Base-by-base conservation (phyloP, 2,329 filamentous ascomycete genomes). In the Ploettnerulaceae sp. region DNA sequence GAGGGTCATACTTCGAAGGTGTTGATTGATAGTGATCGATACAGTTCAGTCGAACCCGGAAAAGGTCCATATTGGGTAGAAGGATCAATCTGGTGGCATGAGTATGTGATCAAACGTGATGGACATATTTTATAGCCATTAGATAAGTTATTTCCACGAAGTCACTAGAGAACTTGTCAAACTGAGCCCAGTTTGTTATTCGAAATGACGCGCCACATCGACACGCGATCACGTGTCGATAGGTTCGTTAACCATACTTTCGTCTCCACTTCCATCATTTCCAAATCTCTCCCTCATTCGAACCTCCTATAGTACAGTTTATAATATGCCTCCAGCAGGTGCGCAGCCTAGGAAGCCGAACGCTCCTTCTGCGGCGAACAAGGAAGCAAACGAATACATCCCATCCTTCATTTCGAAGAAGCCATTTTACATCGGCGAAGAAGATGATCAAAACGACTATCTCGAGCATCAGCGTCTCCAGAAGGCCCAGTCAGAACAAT, bases 351-450 rank as follows among this genome's bases (percentile, higher is more conserved):
- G 55, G 17, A 65, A 64, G 45, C 62, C 63, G 14, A 51, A 55
- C 29, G 53, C 58, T 33, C 61, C 62, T 25, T 63, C 64, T 52
- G 71, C 68, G 12, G 69, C 76, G 12, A 79, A 76, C 45, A 95
- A 95, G 66, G 89, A 95, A 67, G 89, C 93, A 68, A 98, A 98
- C 76, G 83, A 96, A 67, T 98, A 98, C 74, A 98, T 98, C 62
- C 93, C 93, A 5, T 82, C 87, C 44, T 98, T 96, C 75, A 98
- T 98, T 71, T 90, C 89, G 60, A 96, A 95, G 67, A 90, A 94
- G 58, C 93, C 93, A 4, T 98, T 98, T 70, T 98, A 97, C 68
- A 82, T 94, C 45, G 81, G 79, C 60, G 82, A 86, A 59, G 87
- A 89, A 63, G 83, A 84, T 56, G 80, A 84, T 50, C 77, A 85